Base-by-base conservation (phyloP, 1,284 basidiomycete species). In the Rhodotorula mucilaginosa region DNA sequence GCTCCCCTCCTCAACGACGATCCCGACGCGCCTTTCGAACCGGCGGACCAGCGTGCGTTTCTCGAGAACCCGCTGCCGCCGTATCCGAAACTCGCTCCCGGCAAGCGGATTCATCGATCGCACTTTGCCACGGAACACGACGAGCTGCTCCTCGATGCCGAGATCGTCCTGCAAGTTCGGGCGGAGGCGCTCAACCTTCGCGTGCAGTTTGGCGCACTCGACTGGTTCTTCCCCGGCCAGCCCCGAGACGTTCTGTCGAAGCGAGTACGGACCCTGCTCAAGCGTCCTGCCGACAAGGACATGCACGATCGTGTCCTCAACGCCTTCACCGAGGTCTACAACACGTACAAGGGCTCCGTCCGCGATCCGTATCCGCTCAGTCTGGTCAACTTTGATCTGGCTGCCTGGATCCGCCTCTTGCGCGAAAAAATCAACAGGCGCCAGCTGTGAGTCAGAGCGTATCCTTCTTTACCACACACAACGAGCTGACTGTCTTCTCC, bases 61-160 rank as follows among this genome's bases (percentile, higher is more conserved):
- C 58, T 68, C 18, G 5, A 48, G n/a, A 46, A 68, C 21, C 64
- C 75, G 15, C 58, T 69, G n/a, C 51, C 61, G 47, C 52, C 65
- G 21, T 56, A 67, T 51, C 68, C 75, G 39, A 8, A 56, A 10
- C 26, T 58, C 47, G 60, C 39, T 52, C 39, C 58, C 34, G 68
- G 65, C 54, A 62, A 49, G 48, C 61, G 76, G 39, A 29, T 71
- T 26, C 56, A 67, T 62, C 67, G 71, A 31, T 65, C 63, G 59
- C 64, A 63, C 59, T 74, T 66, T 65, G 52, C 61, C 19, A 48
- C 57, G 31, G 90, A 93, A 62, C 93, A 89, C 72, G 92, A 96
- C 74, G 94, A 96, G 72, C 85, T 94, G 46, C 87, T 89, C 54
- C 86, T 90, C 65, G 94, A 97, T 79, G 89, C 89, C 2, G 89